These are phyloP conservation scores for Sutorius australiensis DNA, from an alignment of 768 basidiomycete species.

Conservation along the genomic window DNA sequence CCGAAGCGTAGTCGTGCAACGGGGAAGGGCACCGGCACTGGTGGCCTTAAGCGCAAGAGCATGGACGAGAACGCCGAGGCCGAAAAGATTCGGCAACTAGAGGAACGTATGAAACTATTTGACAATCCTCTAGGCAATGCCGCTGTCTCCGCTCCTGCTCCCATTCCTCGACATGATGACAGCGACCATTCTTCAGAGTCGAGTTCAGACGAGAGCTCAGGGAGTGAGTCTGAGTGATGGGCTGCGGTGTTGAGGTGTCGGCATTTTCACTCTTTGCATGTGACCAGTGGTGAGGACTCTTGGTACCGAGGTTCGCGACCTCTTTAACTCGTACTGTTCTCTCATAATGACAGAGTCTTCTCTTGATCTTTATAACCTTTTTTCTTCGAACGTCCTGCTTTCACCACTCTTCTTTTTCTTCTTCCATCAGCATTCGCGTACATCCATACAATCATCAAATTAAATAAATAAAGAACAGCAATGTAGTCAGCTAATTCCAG, in stretches of 20 bases:
- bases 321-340: slow-evolving; percentile 25
- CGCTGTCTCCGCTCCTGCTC: slow-evolving; percentile 32
- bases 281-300: slow-evolving; percentile 21
- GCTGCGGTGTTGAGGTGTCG: slow-evolving; percentile 12
- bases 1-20: slow-evolving; percentile 56
- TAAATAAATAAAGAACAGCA: slow-evolving; percentile 40
- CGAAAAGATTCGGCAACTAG: slow-evolving; percentile 89
- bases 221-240: slow-evolving; percentile 75
- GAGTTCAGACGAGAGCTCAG: slow-evolving; percentile 77
- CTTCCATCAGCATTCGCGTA: slow-evolving; percentile 32
- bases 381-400: slow-evolving; percentile 23
- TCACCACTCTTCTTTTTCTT: slow-evolving; percentile 22
- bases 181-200: slow-evolving; percentile 80
- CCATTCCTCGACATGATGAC: slow-evolving; percentile 37
- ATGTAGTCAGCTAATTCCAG: slow-evolving; percentile 50
- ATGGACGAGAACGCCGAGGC: slow-evolving; percentile 98
- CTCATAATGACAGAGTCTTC: slow-evolving; percentile 24
- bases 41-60: slow-evolving; percentile 88
- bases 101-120: slow-evolving; percentile 84
- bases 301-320: slow-evolving; percentile 11
- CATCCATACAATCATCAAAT: slow-evolving; percentile 41
- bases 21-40: slow-evolving; percentile 82
- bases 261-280: slow-evolving; percentile 13
- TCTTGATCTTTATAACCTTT: slow-evolving; percentile 38
- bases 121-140: slow-evolving; percentile 51